Evolutionary conservation across 306 rosid genomes (phyloP), one percentile per base, ranked within the genome.

Genomic region (Cucumis cinereus): DNA sequence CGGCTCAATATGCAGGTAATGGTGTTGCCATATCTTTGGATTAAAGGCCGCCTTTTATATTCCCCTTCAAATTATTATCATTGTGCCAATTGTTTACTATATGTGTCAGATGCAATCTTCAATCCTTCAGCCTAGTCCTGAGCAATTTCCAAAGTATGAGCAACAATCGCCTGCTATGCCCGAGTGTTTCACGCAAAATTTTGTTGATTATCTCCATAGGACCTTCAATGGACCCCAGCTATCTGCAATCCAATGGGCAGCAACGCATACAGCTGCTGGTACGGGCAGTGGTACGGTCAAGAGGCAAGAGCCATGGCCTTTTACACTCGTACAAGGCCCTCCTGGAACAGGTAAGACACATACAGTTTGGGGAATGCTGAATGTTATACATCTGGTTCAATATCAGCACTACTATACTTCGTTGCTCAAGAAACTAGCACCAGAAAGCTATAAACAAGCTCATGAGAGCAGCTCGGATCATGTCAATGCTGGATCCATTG

Each of bases 271-370:
- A 30, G 99, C 99, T 78, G 97, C 99, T 63, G 99, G 99, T 82
- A 94, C 97, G 68, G 89, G 90, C 83, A 91, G 96, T 68, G 90
- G 91, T 63, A 77, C 84, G 22, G 73, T 89, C 50, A 94, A 90
- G 87, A 90, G 86, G 88, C 98, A 90, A 86, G 98, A 93, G 72
- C 98, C 99, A 10, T 94, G 99, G 99, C 99, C 99, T 28, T 94
- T 94, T 79, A 94, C 99, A 49, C 99, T 94, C 73, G 99, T 94
- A 72, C 99, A 94, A 82, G 99, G 99, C 67, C 99, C 99, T 81
- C 99, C 99, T 9, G 99, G 99, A 69, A 94, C 99, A 55, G 99
- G 99, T 70, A 94, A 94, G 92, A 94, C 99, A 3, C 99, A 94
- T 83, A 94, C 99, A 33, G 99, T 94, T 20, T 94, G 99, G 99